Evolutionary conservation across 1,284 basidiomycete genomes (phyloP), one percentile per base, ranked within the genome.

Genomic region (Gymnopus androsaceus): DNA sequence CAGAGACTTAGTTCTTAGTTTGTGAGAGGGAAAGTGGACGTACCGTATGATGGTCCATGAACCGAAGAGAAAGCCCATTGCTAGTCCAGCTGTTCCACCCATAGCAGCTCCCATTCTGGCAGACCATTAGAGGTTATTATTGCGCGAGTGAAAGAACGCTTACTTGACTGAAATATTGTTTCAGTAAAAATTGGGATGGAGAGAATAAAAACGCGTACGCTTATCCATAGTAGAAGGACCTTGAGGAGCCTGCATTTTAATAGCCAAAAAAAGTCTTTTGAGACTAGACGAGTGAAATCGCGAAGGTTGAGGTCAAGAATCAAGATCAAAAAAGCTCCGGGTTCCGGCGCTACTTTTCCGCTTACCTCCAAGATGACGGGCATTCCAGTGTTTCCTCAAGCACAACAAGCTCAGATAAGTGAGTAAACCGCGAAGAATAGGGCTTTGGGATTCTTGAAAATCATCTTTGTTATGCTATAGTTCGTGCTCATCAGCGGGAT

Each of bases 51-150:
- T 92, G 63, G 87, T 94, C 76, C 89, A 95, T 36, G 88, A 86
- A 47, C 94, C 94, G 67, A 97, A 97, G 61, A 97, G 87, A 75
- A 97, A 96, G n/a, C 94, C 94, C 67, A 96, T 95, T 34, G 94
- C 95, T 48, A 95, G 80, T 28, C 94, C 94, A 56, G 96, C 94
- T 63, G 92, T 92, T 61, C 86, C 88, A 60, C 93, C 93, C 92
- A 95, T 95, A 58, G 94, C 73, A 47, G 91, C 92, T 65, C 93
- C 93, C 93, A 95, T 95, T 75, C 92, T 94, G 53, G 11, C 59
- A 55, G 61, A 51, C 57, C 56, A 48, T 46, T 50, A 51, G 59
- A 55, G 46, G 57, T 30, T 33, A 17, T 66, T 55, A 60, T 51
- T 45, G 45, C 51, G 19, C 36, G 55, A 37, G 42, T 40, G 48